Percentiles rank a stretch among this genome's conserved stretches.
These are phyloP conservation scores for Globisporangium paddicum DNA, from an alignment of 352 stramenopile species.

Conservation along the genomic window DNA sequence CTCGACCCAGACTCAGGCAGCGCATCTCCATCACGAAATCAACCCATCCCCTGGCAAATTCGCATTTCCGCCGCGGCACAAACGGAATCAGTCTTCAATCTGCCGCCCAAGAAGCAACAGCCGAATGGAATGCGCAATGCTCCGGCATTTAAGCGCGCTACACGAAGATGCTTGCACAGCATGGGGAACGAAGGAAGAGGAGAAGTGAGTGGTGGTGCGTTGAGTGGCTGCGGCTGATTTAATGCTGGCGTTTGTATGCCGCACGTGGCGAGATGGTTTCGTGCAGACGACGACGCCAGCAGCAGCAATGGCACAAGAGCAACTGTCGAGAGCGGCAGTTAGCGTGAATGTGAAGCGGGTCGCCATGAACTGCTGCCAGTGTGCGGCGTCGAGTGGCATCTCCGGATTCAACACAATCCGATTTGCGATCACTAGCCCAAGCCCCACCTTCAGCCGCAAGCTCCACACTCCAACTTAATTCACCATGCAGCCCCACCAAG, in stretches of 20 bases:
- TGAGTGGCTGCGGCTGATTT: constrained; percentile 1
- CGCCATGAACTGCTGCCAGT: no score
- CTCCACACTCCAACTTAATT: not conserved
- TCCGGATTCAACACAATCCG: not conserved
- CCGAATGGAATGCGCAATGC: not conserved
- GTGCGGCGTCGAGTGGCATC: not conserved
- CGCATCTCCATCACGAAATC: not conserved
- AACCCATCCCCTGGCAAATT: constrained; percentile 5
- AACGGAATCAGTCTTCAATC: not conserved
- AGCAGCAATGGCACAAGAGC: not conserved
- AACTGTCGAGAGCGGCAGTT: not conserved
- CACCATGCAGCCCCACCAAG: constrained; percentile 4
- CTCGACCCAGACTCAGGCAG: not conserved
- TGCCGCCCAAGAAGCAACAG: not conserved
- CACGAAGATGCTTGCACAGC: constrained; percentile 1
- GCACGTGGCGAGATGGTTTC: constrained; percentile 6
- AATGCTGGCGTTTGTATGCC: constrained; percentile 10
- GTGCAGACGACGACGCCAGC: not conserved
- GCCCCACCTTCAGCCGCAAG: not conserved
- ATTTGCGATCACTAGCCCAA: constrained; percentile 1
- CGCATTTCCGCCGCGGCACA: constrained; percentile 1
- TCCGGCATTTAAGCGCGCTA: not conserved
- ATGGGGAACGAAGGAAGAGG: not conserved
- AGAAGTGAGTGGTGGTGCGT: not conserved
- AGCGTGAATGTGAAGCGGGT: no score